Evolutionary conservation across 202 grass and related monocot genomes (phyloP).

Genomic region (Bolboschoenoplectus hybrid): DNA sequence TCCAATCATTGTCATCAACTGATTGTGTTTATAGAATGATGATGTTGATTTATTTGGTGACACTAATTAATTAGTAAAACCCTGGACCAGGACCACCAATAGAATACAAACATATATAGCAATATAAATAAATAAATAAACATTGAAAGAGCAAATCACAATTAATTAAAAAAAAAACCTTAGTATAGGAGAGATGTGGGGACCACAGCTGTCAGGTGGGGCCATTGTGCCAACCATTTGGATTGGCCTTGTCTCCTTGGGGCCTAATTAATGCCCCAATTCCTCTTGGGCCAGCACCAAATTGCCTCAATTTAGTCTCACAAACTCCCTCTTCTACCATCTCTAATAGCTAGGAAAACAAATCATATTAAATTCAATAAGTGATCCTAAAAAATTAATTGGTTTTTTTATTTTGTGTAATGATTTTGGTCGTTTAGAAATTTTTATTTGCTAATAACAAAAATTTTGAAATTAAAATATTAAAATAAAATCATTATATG

Average conservation of each 20-base stretch:
- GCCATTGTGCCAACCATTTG: slow-evolving; percentile 27
- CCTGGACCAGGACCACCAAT: slow-evolving; percentile 1
- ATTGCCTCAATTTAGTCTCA: not conserved
- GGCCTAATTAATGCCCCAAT: slow-evolving; percentile 30
- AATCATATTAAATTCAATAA: not conserved
- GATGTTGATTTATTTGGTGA: slow-evolving; percentile 6
- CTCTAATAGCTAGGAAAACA: not conserved
- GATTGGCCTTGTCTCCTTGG: slow-evolving; percentile 10
- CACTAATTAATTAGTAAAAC: slow-evolving; percentile 17
- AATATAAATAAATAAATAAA: not conserved
- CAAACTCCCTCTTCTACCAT: not conserved
- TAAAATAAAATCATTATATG: too few relatives aligned
- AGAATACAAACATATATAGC: not conserved
- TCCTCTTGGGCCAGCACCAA: slow-evolving; percentile 14
- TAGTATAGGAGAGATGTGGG: slow-evolving; percentile 6
- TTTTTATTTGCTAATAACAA: not conserved
- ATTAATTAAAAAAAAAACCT: not conserved
- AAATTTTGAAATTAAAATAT: not conserved
- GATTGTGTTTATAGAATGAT: slow-evolving; percentile 23
- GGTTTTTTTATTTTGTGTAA: not conserved
- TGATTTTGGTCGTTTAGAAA: not conserved
- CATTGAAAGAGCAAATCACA: not conserved
- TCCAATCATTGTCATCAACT: slow-evolving; percentile 15
- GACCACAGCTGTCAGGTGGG: not conserved
- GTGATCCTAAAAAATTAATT: not conserved